Evolutionary conservation across 345 rosid genomes (phyloP), one percentile per base, ranked within the genome.

Genomic region (Brassica nigra): DNA sequence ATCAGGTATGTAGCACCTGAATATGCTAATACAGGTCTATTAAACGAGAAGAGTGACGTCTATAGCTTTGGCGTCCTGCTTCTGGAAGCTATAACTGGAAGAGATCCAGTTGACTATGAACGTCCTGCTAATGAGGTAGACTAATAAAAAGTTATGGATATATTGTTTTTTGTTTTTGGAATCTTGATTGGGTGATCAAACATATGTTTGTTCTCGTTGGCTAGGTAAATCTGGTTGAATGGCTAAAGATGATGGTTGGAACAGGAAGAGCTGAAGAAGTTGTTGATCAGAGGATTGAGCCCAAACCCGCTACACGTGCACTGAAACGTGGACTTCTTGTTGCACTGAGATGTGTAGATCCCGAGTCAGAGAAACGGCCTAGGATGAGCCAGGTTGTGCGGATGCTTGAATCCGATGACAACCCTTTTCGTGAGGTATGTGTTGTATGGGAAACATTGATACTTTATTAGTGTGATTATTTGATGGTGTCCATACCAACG

Each of bases 241-340:
- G 99, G 99, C 84, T 94, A 27, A 94, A 94, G 87, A 83, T 88
- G 88, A 94, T 94, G 98, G 97, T 94, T 66, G 98, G 97, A 65
- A 90, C 90, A 63, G 88, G 90, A 83, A 88, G 93, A 85, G 92
- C 94, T 18, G 97, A 94, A 84, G 98, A 92, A 83, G 98, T 94
- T 16, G 86, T 84, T 82, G 98, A 94, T 77, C 87, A 86, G 27
- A 86, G 69, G 72, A 89, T 92, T 61, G 97, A 92, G 76, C 88
- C 80, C 23, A 89, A 83, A 78, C 98, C 97, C 0, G 14, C 89
- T 58, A 90, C 90, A 5, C 90, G 95, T 61, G 92, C 93, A 30
- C 80, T 94, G 70, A 94, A 94, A 78, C 90, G 90, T 58, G 85
- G 92, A 65, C 95, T 92, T 79, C 78, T 94, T 74, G 97, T 90